A percentile compares a stretch with the other conserved stretches of the same genome.
phyloP scores from a whole-genome alignment of 768 basidiomycete species.

The Termitomyces sp. region DNA sequence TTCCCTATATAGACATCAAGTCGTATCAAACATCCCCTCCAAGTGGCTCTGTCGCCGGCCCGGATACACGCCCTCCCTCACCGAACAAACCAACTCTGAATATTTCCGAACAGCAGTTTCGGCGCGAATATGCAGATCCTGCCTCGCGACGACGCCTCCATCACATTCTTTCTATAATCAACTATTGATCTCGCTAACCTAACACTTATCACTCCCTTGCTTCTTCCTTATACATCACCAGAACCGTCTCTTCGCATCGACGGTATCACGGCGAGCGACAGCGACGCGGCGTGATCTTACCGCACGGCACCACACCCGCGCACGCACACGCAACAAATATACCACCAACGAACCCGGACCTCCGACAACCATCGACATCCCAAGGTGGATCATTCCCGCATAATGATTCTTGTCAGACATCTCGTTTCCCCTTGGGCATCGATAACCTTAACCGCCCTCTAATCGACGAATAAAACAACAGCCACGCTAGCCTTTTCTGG shows the following conservation, averaged over 20 bases:
- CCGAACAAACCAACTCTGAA: not conserved
- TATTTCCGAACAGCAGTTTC: too few species aligned
- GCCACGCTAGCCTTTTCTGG: not conserved
- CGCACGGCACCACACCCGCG: too few species aligned
- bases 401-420: not conserved
- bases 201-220: not conserved
- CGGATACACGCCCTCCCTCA: not conserved
- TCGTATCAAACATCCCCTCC: not conserved
- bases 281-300: not conserved
- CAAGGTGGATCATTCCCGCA: not conserved
- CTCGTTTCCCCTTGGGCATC: not conserved
- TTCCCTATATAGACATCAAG: not conserved
- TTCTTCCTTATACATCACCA: not conserved
- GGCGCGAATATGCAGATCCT: not conserved
- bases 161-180: not conserved
- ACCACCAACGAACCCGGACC: not conserved
- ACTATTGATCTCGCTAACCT: not conserved
- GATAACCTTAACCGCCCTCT: not conserved
- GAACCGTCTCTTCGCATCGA: not conserved
- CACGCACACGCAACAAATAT: too few species aligned
- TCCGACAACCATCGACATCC: not conserved
- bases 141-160: not conserved
- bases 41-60: not conserved
- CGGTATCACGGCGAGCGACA: not conserved
- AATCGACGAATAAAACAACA: not conserved